phyloP scores from a whole-genome alignment of 1,139 yeast species.

The Dujonia santamariae region DNA sequence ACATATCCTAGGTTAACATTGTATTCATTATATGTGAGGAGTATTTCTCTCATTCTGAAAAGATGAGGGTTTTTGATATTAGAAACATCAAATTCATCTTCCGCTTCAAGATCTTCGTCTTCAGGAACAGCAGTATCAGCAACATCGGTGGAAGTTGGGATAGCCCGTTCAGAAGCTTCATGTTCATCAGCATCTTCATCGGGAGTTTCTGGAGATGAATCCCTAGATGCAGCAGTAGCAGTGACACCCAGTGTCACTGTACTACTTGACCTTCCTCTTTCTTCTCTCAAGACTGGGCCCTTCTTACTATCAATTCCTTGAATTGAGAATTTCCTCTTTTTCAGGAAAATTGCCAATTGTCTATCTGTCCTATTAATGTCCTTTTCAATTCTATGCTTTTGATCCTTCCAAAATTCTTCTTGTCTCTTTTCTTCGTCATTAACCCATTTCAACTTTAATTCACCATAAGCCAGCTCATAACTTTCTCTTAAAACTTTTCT shows the following conservation, averaged over 20 bases:
- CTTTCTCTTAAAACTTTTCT: slow-evolving; percentile 57
- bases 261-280: background rate
- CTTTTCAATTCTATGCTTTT: slow-evolving; percentile 83
- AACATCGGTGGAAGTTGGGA: too few species aligned
- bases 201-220: slow-evolving; percentile 38
- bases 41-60: slow-evolving; percentile 67
- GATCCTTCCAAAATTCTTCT: slow-evolving; percentile 84
- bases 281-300: slow-evolving; percentile 16
- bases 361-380: slow-evolving; percentile 94
- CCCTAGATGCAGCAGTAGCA: slow-evolving; percentile 1
- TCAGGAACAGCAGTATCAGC: too few species aligned
- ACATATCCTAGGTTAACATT: slow-evolving; percentile 88
- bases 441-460: slow-evolving; percentile 66
- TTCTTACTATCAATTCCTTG: slow-evolving; percentile 19
- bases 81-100: slow-evolving; percentile 48
- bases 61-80: slow-evolving; percentile 67
- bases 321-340: slow-evolving; percentile 29
- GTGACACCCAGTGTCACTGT: background rate
- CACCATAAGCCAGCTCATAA: slow-evolving; percentile 61
- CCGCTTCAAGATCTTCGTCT: slow-evolving; percentile 45
- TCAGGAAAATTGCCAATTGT: slow-evolving; percentile 58
- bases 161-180: slow-evolving; percentile 46
- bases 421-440: slow-evolving; percentile 53
- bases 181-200: slow-evolving; percentile 51
- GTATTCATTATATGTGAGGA: slow-evolving; percentile 81